These are phyloP conservation scores for Russula vinacea DNA, from an alignment of 768 basidiomycete genomes.

Conservation along the genomic window DNA sequence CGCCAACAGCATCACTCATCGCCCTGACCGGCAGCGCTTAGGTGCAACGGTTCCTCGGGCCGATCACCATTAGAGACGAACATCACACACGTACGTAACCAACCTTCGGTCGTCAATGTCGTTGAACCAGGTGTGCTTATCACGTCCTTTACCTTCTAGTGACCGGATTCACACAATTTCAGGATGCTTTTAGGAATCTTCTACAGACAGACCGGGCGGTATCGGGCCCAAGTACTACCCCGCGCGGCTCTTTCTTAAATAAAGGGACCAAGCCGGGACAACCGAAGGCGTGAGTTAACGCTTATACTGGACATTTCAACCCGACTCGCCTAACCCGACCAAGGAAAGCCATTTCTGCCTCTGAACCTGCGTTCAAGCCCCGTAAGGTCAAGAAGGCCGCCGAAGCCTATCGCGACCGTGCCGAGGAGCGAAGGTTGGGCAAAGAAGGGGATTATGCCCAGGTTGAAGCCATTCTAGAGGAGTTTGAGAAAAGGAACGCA, in stretches of 20 bases:
- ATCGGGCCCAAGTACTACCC: constrained; percentile 31
- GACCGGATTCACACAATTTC: background rate
- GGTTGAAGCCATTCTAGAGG: constrained; percentile 76
- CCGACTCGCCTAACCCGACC: background rate
- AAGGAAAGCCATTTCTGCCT: constrained; percentile 49
- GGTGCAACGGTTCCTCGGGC: background rate
- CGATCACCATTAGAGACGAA: background rate
- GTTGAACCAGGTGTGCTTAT: constrained; percentile 28
- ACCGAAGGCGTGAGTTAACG: constrained; percentile 22
- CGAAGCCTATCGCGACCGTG: constrained; percentile 67
- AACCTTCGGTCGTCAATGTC: background rate
- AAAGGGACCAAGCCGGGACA: constrained; percentile 29
- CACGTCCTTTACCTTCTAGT: background rate
- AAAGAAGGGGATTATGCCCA: constrained; percentile 70
- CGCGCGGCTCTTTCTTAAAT: constrained; percentile 38
- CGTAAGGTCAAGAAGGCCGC: constrained; percentile 62
- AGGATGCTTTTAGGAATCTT: constrained; percentile 62
- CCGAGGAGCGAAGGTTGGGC: constrained; percentile 67
- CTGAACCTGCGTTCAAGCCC: constrained; percentile 74
- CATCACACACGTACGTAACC: background rate
- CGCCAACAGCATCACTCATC: background rate
- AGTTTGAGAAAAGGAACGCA: constrained; percentile 69
- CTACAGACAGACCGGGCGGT: constrained; percentile 39
- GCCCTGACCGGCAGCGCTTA: background rate
- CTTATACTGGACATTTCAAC: background rate